Evolutionary conservation across 768 basidiomycete species (phyloP), one percentile per base, ranked within the genome.

Genomic region (Auricularia sp.): DNA sequence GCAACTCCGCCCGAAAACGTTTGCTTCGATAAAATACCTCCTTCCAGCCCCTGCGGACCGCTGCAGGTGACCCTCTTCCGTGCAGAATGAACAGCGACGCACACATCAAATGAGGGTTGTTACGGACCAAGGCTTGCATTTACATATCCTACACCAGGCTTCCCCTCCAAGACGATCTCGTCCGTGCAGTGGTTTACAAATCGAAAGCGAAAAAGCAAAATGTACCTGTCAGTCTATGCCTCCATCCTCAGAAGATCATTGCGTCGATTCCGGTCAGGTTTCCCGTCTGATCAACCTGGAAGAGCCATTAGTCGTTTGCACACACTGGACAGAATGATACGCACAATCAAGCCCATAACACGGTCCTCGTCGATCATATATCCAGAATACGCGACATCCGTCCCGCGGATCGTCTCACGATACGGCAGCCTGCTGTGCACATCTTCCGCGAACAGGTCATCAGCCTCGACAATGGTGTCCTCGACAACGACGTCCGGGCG

Each of bases 321-420:
- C 8, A 18, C 11, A 21, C 47, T 16, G 18, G 21, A 14, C 47
- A 51, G 11, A 51, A 6, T 10, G 47, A 21, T 16, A 72, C 77
- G 43, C 62, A 80, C 79, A 72, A 74, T 74, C 65, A 80, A 64
- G 35, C 78, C 77, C 33, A 80, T 66, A 35, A 80, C 62, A 62
- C 78, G 70, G 53, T 77, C 76, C 34, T 79, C 77, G 64, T 79
- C 79, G 35, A 80, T 73, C 77, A 79, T 78, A 65, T 78, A 68
- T 8, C 79, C 79, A 6, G 74, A 73, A 64, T 77, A 80, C 1
- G 69, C 65, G 11, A 70, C 71, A 47, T 66, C 64, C 7, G 69
- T 60, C 5, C 70, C 69, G 18, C 70, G 69, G 35, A 73, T 64
- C 60, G 67, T 69, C 1, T 73, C 70, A 39, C 70, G 73, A 65